Conservation (phyloP, 2,329 filamentous ascomycete genomes). For the Chaetomiaceae sp. region DNA sequence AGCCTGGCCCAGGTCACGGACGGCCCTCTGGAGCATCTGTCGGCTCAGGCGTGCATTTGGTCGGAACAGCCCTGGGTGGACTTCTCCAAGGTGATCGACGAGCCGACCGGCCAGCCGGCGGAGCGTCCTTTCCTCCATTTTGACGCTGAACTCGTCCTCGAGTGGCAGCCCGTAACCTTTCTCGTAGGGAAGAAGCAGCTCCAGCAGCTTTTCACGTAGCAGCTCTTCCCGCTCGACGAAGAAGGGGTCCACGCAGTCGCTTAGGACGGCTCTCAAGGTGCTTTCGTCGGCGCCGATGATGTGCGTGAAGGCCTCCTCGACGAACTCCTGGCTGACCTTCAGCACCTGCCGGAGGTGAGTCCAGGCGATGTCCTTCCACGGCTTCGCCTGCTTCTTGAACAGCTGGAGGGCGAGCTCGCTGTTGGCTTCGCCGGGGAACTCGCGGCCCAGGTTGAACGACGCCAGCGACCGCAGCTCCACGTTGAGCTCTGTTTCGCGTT, state of each 20-base stretch:
- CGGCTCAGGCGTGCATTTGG: neutral
- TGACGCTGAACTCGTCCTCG: constrained; percentile 23
- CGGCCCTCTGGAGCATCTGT: neutral
- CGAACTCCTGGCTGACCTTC: constrained; percentile 32
- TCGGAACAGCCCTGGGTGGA: neutral
- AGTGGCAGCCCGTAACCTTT: constrained; percentile 33
- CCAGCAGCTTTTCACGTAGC: constrained; percentile 35
- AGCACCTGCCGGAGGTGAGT: constrained; percentile 34
- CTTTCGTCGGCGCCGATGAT: constrained; percentile 29
- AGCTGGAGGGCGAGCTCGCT: constrained; percentile 35
- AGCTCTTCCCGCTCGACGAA: constrained; percentile 25
- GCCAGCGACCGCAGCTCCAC: constrained; percentile 32
- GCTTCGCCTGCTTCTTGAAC: constrained; percentile 37
- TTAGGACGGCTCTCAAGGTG: constrained; percentile 26
- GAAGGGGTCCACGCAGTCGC: constrained; percentile 20
- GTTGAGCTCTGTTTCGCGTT: constrained; percentile 22
- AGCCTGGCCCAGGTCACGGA: too few relatives aligned
- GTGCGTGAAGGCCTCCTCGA: constrained; percentile 35
- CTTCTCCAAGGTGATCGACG: neutral
- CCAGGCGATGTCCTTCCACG: constrained; percentile 37
- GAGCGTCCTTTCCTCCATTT: neutral
- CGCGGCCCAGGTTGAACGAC: constrained; percentile 36
- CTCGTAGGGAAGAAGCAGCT: constrained; percentile 37
- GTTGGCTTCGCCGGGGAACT: constrained; percentile 39
- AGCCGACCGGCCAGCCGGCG: neutral